Percentiles rank a stretch among this genome's conserved stretches.
Evolutionary conservation across 1,284 basidiomycete species (phyloP).

Genomic region (Termitomyces sp.): DNA sequence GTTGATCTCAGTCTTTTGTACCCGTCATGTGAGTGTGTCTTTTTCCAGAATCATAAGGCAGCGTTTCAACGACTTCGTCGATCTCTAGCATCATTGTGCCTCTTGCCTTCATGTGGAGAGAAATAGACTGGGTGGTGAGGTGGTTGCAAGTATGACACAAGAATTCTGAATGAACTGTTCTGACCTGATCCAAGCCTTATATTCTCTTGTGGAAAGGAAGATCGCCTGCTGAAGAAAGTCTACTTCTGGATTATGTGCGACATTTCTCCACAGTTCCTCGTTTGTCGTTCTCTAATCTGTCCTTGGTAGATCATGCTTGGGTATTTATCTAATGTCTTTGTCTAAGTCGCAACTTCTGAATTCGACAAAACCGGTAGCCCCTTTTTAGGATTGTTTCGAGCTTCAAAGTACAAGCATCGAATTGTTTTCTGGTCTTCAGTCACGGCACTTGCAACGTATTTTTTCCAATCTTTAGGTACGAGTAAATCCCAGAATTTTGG

Average conservation of each 20-base stretch:
- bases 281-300: not conserved
- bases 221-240: constrained; percentile 46
- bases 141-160: constrained; percentile 40
- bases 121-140: constrained; percentile 43
- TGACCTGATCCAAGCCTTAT: constrained; percentile 43
- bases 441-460: constrained; percentile 34
- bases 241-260: constrained; percentile 58
- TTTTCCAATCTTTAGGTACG: constrained; percentile 48
- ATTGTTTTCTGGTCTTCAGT: constrained; percentile 45
- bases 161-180: not conserved
- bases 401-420: constrained; percentile 43
- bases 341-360: not conserved
- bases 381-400: constrained; percentile 31
- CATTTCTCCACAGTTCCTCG: constrained; percentile 1
- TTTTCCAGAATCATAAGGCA: constrained; percentile 8
- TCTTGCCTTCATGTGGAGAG: constrained; percentile 36
- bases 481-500: not conserved
- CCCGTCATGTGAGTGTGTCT: constrained; percentile 41
- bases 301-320: constrained; percentile 36
- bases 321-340: constrained; percentile 21
- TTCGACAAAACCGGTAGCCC: constrained; percentile 23
- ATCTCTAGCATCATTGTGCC: constrained; percentile 30
- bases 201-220: constrained; percentile 46
- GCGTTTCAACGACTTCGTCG: constrained; percentile 10
- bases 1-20: constrained; percentile 43